A percentile compares a stretch with the other conserved stretches of the same genome.
Evolutionary conservation across 208 protist genomes (phyloP).

Genomic region (Novymonas esmeraldas): DNA sequence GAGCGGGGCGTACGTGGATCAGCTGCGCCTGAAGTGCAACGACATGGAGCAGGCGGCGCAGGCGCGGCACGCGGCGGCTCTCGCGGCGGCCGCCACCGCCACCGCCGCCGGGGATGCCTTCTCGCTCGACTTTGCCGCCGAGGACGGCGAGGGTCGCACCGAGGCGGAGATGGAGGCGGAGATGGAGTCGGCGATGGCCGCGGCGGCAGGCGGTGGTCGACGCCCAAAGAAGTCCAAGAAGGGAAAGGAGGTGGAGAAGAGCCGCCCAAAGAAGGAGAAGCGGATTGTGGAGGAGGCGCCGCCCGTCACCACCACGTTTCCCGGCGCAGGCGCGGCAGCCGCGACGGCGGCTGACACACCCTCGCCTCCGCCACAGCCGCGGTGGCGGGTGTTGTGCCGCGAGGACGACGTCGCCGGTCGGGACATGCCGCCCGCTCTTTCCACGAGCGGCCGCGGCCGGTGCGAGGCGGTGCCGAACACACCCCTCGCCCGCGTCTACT

Average conservation of each 20-base stretch:
- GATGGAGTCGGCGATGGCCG: constrained; percentile 34
- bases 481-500: constrained; percentile 42
- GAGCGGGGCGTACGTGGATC: constrained; percentile 59
- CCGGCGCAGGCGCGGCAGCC: background rate
- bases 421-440: constrained; percentile 12
- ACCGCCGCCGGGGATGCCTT: constrained; percentile 35
- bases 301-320: background rate
- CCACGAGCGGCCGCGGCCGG: constrained; percentile 21
- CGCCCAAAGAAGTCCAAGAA: constrained; percentile 29
- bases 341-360: background rate
- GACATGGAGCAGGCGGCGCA: constrained; percentile 32
- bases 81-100: background rate
- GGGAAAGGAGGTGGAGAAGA: constrained; percentile 6
- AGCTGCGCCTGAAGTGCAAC: constrained; percentile 31
- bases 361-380: background rate
- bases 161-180: constrained; percentile 33
- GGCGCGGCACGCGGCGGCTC: constrained; percentile 22
- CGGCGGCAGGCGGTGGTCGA: constrained; percentile 3
- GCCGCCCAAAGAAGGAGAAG: background rate
- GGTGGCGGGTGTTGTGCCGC: constrained; percentile 26
- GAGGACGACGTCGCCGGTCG: constrained; percentile 8
- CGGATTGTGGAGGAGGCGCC: constrained; percentile 3
- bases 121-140: constrained; percentile 42
- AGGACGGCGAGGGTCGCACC: constrained; percentile 39
- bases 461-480: constrained; percentile 55